These are phyloP conservation scores for Paramyrothecium roridum DNA, from an alignment of 2,329 filamentous ascomycete genomes.

Conservation along the genomic window DNA sequence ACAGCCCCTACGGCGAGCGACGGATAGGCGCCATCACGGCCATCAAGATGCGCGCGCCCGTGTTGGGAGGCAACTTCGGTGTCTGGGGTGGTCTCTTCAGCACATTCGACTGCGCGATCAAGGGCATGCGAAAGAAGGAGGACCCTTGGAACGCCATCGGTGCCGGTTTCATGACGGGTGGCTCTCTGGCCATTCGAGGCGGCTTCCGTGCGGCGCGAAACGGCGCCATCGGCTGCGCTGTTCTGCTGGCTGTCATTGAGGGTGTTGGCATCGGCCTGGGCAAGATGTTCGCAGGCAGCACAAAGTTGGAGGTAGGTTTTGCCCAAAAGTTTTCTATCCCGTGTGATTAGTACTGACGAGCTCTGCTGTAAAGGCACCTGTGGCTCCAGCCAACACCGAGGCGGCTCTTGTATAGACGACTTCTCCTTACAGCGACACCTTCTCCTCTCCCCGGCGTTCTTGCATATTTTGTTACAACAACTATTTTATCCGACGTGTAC, in stretches of 20 bases:
- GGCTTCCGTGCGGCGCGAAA: conserved; percentile 88
- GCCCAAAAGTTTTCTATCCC: not conserved
- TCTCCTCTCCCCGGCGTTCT: not conserved
- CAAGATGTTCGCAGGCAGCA: conserved; percentile 86
- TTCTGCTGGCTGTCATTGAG: conserved; percentile 89
- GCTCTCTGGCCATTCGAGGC: conserved; percentile 82
- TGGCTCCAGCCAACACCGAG: not conserved
- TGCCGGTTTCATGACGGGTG: conserved; percentile 92
- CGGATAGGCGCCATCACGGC: conserved; percentile 91
- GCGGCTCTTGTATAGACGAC: not conserved
- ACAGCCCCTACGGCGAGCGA: conserved; percentile 84
- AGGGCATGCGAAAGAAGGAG: conserved; percentile 90
- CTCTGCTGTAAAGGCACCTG: not conserved
- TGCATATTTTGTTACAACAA: not conserved
- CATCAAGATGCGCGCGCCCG: conserved; percentile 91
- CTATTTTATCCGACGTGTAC: not conserved
- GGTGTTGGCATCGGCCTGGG: conserved; percentile 93
- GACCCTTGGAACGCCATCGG: conserved; percentile 96
- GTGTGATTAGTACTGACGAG: no score
- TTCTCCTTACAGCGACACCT: not conserved
- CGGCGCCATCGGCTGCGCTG: conserved; percentile 89
- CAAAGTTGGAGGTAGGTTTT: conserved; percentile 63
- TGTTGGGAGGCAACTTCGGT: conserved; percentile 93
- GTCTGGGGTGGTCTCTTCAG: conserved; percentile 94
- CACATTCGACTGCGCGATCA: conserved; percentile 94